Percentiles rank a stretch among this genome's conserved stretches.
Evolutionary conservation across 2,329 filamentous ascomycete genomes (phyloP).

Genomic region (Neofusicoccum ribis): DNA sequence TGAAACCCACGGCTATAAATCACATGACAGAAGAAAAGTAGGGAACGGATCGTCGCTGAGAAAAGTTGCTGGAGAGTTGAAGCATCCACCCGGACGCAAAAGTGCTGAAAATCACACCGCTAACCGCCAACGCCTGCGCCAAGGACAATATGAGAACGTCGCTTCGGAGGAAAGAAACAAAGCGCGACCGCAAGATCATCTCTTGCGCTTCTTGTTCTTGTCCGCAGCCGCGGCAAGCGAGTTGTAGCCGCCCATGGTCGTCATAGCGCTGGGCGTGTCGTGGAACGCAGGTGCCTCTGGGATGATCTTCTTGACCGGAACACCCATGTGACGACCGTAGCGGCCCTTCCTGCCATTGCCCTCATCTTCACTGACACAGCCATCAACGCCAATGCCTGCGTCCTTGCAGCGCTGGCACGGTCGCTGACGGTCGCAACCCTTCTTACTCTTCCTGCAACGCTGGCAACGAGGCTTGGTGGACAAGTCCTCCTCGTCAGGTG

Average conservation of each 20-base stretch:
- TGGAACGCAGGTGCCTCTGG: conserved; percentile 39
- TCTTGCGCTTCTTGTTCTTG: conserved; percentile 71
- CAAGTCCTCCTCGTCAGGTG: conserved; percentile 79
- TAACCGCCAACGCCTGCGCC: conserved; percentile 19
- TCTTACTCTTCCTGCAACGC: conserved; percentile 98
- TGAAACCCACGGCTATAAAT: conserved; percentile 15
- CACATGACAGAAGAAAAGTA: conserved; percentile 17
- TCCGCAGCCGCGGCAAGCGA: conserved; percentile 40
- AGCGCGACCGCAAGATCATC: conserved; percentile 40
- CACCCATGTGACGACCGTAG: conserved; percentile 72
- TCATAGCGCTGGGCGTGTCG: conserved; percentile 29
- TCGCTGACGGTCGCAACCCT: conserved; percentile 94
- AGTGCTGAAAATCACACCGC: conserved; percentile 14
- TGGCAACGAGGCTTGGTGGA: conserved; percentile 97
- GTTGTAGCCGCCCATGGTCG: conserved; percentile 23
- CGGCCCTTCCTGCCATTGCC: conserved; percentile 95
- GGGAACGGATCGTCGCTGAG: conserved; percentile 16
- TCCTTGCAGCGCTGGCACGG: conserved; percentile 95
- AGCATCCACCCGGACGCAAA: not conserved
- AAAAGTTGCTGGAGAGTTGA: not conserved
- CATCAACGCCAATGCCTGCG: conserved; percentile 87
- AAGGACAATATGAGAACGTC: conserved; percentile 3
- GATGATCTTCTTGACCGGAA: conserved; percentile 60
- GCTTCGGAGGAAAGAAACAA: not conserved
- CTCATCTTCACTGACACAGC: conserved; percentile 96